Percentiles rank a stretch among this genome's conserved stretches.
These are phyloP conservation scores for Eucalyptus albens DNA, from an alignment of 345 rosid genomes.

Conservation along the genomic window DNA sequence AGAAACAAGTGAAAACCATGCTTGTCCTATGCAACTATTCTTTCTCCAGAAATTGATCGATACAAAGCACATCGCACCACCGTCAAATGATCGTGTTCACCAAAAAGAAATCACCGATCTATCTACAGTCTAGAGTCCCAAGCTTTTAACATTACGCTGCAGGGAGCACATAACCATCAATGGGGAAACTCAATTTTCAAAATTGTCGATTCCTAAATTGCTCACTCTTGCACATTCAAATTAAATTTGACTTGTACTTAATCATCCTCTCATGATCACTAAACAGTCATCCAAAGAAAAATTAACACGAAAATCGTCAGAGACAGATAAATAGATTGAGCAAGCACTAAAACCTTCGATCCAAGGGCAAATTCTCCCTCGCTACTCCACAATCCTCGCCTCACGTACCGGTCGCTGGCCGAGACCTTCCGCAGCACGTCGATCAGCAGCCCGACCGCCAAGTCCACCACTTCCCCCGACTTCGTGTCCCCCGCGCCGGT, in stretches of 20 bases:
- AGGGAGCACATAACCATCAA: background rate
- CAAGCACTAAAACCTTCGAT: constrained; percentile 1
- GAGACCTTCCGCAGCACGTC: constrained; percentile 7
- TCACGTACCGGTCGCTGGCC: constrained; percentile 3
- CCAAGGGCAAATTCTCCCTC: constrained; percentile 9
- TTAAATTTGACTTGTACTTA: background rate
- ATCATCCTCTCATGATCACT: background rate
- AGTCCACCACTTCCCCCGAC: constrained; percentile 14
- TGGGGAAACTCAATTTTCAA: background rate
- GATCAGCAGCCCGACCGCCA: constrained; percentile 11
- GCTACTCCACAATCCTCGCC: constrained; percentile 3
- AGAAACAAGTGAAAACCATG: background rate
- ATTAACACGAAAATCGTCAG: background rate
- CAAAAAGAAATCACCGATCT: background rate
- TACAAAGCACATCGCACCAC: background rate
- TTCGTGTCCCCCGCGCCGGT: background rate
- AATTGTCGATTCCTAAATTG: background rate
- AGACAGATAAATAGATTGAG: background rate
- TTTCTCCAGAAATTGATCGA: background rate
- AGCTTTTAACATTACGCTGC: background rate
- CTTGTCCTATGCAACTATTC: background rate
- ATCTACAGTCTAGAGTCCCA: background rate
- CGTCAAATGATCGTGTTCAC: background rate
- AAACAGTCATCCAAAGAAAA: background rate
- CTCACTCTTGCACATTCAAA: background rate